Percentiles rank a stretch among this genome's conserved stretches.
Evolutionary conservation across 768 basidiomycete species (phyloP).

Genomic region (Russula lepida): DNA sequence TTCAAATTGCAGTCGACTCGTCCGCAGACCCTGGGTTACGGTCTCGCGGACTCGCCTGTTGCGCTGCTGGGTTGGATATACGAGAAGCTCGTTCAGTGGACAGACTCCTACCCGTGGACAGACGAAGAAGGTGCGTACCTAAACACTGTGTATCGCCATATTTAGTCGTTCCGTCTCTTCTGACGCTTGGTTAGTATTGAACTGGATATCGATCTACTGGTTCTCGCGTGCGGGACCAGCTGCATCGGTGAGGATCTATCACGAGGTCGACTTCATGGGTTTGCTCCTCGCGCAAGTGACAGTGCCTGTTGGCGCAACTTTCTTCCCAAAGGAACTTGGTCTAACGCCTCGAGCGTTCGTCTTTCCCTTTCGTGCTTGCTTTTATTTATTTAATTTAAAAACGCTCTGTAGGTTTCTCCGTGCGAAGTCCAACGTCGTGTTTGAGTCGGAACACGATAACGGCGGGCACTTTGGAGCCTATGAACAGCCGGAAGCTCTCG

Average conservation of each 20-base stretch:
- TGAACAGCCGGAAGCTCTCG: slow-evolving; percentile 42
- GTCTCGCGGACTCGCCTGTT: slow-evolving; percentile 48
- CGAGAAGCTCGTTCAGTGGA: slow-evolving; percentile 29
- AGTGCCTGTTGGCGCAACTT: slow-evolving; percentile 43
- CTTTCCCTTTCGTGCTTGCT: background rate
- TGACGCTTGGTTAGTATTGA: slow-evolving; percentile 24
- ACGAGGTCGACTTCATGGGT: slow-evolving; percentile 21
- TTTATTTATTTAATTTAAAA: background rate
- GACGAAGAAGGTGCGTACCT: slow-evolving; percentile 42
- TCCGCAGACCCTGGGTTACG: slow-evolving; percentile 38
- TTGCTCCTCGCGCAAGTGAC: background rate
- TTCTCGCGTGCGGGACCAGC: slow-evolving; percentile 30
- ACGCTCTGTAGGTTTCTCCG: slow-evolving; percentile 18
- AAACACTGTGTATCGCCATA: background rate
- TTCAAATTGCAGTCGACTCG: slow-evolving; percentile 25
- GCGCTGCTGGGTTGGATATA: slow-evolving; percentile 36
- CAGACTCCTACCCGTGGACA: slow-evolving; percentile 46
- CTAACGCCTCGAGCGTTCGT: slow-evolving; percentile 34
- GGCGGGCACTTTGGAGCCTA: slow-evolving; percentile 55
- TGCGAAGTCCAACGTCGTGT: slow-evolving; percentile 34
- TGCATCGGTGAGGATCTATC: slow-evolving; percentile 28
- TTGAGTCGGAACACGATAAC: slow-evolving; percentile 37
- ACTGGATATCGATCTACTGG: slow-evolving; percentile 33
- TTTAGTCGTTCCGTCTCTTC: background rate
- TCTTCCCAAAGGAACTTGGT: slow-evolving; percentile 43